These are phyloP conservation scores for Plasmodium vivax DNA, from an alignment of 169 alveolate genomes.

Conservation along the genomic window DNA sequence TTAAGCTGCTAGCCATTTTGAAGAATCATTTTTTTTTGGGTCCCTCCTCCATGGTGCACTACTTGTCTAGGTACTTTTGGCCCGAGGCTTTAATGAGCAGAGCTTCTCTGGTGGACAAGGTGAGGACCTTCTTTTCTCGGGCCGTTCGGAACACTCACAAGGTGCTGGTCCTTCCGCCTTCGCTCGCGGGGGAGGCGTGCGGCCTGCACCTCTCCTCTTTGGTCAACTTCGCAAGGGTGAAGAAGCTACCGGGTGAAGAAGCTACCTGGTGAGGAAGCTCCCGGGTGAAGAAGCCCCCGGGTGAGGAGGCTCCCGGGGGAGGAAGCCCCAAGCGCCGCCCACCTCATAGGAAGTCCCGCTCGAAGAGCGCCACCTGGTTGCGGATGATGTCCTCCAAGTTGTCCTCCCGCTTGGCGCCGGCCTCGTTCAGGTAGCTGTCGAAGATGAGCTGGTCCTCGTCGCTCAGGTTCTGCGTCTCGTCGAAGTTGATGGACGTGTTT, in stretches of 20 bases:
- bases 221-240: conserved; percentile 16
- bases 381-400: conserved; percentile 53
- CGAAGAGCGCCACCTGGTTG: conserved; percentile 41
- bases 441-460: conserved; percentile 61
- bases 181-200: conserved; percentile 35
- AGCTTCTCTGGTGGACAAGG: conserved; percentile 11
- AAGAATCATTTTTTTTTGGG: conserved; percentile 56
- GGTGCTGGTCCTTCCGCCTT: conserved; percentile 55
- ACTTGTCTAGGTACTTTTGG: conserved; percentile 57
- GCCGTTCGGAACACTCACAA: conserved; percentile 43
- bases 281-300: no score
- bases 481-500: conserved; percentile 70
- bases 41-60: conserved; percentile 57
- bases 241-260: no score
- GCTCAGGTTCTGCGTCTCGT: conserved; percentile 47
- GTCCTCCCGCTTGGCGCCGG: neutral
- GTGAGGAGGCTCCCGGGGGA: no score
- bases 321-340: neutral
- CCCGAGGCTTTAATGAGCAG: neutral
- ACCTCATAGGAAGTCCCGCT: conserved; percentile 42
- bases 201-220: conserved; percentile 7
- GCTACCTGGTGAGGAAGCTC: no score
- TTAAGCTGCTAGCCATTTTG: conserved; percentile 43
- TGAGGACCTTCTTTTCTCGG: conserved; percentile 38
- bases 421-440: conserved; percentile 56